Base-by-base conservation (phyloP, 1,284 basidiomycete species). In the Cutaneotrichosporon cutaneum region DNA sequence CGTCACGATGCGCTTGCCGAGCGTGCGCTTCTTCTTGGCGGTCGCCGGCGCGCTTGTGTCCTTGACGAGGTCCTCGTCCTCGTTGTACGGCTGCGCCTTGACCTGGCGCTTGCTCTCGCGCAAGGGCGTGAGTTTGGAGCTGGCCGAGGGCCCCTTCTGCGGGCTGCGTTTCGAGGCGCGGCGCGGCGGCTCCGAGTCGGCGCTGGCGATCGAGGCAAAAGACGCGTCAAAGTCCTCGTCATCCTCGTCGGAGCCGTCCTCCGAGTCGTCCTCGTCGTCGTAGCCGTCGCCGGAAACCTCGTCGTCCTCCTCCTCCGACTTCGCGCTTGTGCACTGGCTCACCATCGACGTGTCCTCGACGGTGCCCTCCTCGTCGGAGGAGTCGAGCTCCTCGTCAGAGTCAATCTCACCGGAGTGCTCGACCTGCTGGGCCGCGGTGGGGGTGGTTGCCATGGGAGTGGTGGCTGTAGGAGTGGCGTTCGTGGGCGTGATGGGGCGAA, bases 1-100 rank as follows among this genome's bases (percentile, higher is more conserved):
- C 6, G 79, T 82, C 16, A 81, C 67, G 13, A 82, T 72, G 13
- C 55, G 58, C 71, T 78, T 83, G 18, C 81, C 81, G 26, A 84
- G 72, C 52, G 80, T 78, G 61, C 82, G 83, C 75, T 84, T 84
- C 68, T 81, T 82, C 45, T 66, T 63, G 42, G 44, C 68, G 50
- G 73, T 77, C 35, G 77, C 77, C 2, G 75, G 70, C 56, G 79
- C 77, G 30, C 77, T 77, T 4, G 73, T 69, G 56, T 79, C 56
- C 54, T 67, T 63, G 32, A 66, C 67, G 18, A 62, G 36, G n/a
- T 60, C 64, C 45, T 70, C 70, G 24, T 71, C 72, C 32, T 72
- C 70, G 24, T 70, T 39, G 56, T 58, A 58, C 24, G 54, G 24
- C 14, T 54, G 61, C 30, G 42, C 60, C 26, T 51, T 57, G 24